Base-by-base conservation (phyloP, 73 alveolate genomes). In the Stentor roeselii region DNA sequence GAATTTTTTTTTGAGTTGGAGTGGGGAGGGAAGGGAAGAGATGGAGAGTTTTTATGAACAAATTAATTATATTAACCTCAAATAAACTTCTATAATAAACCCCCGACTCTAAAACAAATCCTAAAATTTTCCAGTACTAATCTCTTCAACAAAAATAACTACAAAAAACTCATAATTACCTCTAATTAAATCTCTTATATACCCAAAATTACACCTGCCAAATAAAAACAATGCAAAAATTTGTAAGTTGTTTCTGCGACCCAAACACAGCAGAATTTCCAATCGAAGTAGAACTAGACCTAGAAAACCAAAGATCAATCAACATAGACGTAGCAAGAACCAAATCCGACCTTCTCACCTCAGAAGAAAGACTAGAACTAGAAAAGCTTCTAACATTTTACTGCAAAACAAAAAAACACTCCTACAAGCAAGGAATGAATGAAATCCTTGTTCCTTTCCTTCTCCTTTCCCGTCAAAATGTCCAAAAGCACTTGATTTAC, bases 291-390 rank as follows among this genome's bases (percentile, higher is more conserved):
- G n/a, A 21, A 0, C 39, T 76, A 76, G 67, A 76, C 74, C 59
- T 76, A n/a, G 41, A 14, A 39, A 76, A 76, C 74, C 84, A 76
- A 41, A 76, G 89, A 36, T 60, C 50, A 34, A 84, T 84, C 30
- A 61, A 84, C 32, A 36, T 60, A 31, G 89, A 84, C 67, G 89
- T 78, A 27, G 37, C 36, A n/a, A 78, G 89, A 78, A 84, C 89
- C 75, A 84, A 75, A 61, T 83, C 89, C 40, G 61, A 84, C 59
- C 38, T 75, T 34, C 37, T 67, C 41, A 78, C 59, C 4, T 37
- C 87, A 37, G 83, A 82, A 15, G 60, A 82, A 60, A 83, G 78
- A 59, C 86, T 76, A 11, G 30, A 21, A 3, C 30, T 67, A 67
- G 80, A 67, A 67, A 67, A 21, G 27, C 37, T 67, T 27, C 80